These are phyloP conservation scores for Atkinsonella hypoxylon DNA, from an alignment of 2,329 filamentous ascomycete genomes.

Conservation along the genomic window DNA sequence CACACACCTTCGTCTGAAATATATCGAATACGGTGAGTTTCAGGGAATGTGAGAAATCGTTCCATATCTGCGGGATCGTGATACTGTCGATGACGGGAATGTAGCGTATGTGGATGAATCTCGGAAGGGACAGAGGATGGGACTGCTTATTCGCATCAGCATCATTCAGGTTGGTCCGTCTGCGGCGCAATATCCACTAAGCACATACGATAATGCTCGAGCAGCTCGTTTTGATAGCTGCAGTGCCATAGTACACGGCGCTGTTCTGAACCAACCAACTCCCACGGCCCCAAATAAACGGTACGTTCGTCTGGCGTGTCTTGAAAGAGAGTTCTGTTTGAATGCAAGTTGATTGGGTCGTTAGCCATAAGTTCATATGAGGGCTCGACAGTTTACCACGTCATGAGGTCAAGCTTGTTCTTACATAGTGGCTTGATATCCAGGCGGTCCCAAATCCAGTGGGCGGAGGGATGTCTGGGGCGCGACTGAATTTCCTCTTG, in stretches of 20 bases:
- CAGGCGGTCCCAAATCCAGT: slow-evolving; percentile 39
- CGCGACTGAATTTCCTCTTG: slow-evolving; percentile 21
- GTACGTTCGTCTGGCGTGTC: slow-evolving; percentile 35
- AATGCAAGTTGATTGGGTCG: slow-evolving; percentile 9
- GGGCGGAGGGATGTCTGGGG: slow-evolving; percentile 29
- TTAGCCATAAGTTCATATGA: slow-evolving; percentile 1
- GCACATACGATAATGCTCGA: slow-evolving; percentile 36
- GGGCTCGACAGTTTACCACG: background rate
- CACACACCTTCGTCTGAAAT: slow-evolving; percentile 33
- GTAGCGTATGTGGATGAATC: slow-evolving; percentile 35
- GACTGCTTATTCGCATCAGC: slow-evolving; percentile 19
- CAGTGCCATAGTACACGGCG: slow-evolving; percentile 41
- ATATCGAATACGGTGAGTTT: slow-evolving; percentile 36
- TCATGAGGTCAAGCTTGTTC: slow-evolving; percentile 1
- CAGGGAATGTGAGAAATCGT: slow-evolving; percentile 34
- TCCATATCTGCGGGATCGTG: slow-evolving; percentile 38
- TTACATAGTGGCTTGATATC: slow-evolving; percentile 43
- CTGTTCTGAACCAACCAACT: slow-evolving; percentile 33
- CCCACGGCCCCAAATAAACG: slow-evolving; percentile 42
- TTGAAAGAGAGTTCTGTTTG: slow-evolving; percentile 35
- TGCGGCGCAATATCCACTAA: background rate
- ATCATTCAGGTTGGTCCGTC: background rate
- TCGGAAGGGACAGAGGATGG: slow-evolving; percentile 32
- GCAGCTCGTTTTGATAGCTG: slow-evolving; percentile 37
- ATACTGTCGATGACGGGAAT: slow-evolving; percentile 38